Evolutionary conservation across 192 early-diverging fungal genomes (phyloP).

Genomic region (Borealophlyctis nickersoniae): DNA sequence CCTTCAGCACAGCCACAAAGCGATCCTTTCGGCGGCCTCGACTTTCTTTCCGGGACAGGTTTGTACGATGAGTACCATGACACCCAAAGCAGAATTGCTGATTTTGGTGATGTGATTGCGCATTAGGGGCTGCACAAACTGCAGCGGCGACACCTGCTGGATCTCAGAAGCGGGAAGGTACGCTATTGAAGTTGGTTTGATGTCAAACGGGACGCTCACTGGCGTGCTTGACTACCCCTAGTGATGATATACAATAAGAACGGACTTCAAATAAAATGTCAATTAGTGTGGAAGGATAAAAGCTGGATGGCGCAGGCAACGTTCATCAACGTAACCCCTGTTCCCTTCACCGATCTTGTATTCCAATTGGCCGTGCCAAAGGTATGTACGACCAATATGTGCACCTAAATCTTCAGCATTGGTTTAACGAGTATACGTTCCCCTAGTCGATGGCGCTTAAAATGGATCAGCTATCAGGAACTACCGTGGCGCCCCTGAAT

Average conservation of each 20-base stretch:
- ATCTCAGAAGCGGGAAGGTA: conserved; percentile 27
- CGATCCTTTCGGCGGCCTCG: conserved; percentile 24
- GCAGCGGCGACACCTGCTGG: no score
- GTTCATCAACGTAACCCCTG: conserved; percentile 57
- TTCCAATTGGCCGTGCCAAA: conserved; percentile 56
- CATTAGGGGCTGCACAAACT: conserved; percentile 4
- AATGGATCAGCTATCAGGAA: conserved; percentile 41
- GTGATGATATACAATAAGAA: conserved; percentile 50
- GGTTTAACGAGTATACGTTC: no score
- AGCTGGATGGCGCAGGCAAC: conserved; percentile 30
- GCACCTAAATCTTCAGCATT: no score
- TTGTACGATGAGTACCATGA: conserved; percentile 5
- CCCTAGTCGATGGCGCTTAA: conserved; percentile 45
- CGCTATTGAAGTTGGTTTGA: background rate
- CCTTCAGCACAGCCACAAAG: conserved; percentile 3
- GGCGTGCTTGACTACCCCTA: no score
- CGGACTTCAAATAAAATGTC: conserved; percentile 53
- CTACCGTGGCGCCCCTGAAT: conserved; percentile 44
- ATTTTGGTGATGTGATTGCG: conserved; percentile 3
- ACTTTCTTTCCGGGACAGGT: conserved; percentile 11
- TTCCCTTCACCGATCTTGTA: conserved; percentile 41
- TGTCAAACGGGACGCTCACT: no score
- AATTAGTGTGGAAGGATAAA: conserved; percentile 23
- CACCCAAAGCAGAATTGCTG: no score
- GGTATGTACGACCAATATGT: conserved; percentile 31